Evolutionary conservation across 768 basidiomycete genomes (phyloP), one percentile per base, ranked within the genome.

Genomic region (Pisolithus albus): DNA sequence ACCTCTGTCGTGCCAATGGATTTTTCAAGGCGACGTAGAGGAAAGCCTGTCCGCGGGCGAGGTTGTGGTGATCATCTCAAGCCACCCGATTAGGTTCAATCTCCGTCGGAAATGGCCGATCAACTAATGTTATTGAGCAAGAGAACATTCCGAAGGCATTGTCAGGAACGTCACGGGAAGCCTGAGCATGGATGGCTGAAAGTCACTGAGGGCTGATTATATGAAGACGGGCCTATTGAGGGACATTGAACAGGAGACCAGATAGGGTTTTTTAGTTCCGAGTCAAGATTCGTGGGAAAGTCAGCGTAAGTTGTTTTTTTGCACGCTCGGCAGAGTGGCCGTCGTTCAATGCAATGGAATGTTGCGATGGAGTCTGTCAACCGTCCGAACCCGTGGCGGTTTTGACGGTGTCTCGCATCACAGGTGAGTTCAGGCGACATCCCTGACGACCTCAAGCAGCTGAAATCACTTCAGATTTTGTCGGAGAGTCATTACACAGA

Each of bases 1-100:
- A 87, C 88, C 89, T 88, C 88, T 86, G 39, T 30, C 1, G 88
- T 88, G 87, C 76, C 88, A 91, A 90, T 75, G 89, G 89, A 90
- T 91, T 78, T 91, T 92, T 92, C 83, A 92, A 92, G 89, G 88
- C 87, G 75, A 68, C 70, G 21, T 23, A 23, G 21, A 23, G 21
- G 21, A 23, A 23, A 23, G 4, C 21, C 21, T 41, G 18, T 30
- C 30, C 30, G 26, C 26, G 7, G 7, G 8, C 10, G 16, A 8
- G 6, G 39, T 19, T 19, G 16, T 9, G 8, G 40, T 9, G 18
- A 13, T 23, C 18, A 18, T 23, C 26, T 50, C 55, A 42, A 69
- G 68, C 69, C 65, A 50, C 56, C 4, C 42, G 5, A 42, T 55
- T 58, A 64, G 7, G 65, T 71, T 70, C 0, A 46, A 41, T 52